Percentiles rank a stretch among this genome's conserved stretches.
Conservation (phyloP, 208 protist species). For the Acanthamoeba polyphaga region DNA sequence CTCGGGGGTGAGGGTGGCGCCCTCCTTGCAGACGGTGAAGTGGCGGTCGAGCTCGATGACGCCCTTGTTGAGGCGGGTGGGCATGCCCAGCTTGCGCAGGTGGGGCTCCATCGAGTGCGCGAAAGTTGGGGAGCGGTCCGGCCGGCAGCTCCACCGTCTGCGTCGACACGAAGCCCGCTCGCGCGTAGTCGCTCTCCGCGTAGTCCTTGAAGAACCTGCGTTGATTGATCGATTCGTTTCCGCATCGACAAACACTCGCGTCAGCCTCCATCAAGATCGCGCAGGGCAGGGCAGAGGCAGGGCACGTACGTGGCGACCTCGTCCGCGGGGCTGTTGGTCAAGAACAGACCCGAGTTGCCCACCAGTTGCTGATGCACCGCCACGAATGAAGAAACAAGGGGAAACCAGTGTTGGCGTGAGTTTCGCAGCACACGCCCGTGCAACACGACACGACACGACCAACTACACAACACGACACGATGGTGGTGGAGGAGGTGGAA, state of each 20-base stretch:
- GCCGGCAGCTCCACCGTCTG: constrained; percentile 81
- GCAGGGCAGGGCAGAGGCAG: neutral
- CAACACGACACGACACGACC: neutral
- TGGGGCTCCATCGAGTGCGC: constrained; percentile 86
- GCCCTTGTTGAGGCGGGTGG: constrained; percentile 82
- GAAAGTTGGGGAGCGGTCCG: constrained; percentile 80
- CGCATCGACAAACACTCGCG: neutral
- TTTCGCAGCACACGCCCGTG: too few species aligned
- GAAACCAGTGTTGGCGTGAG: too few species aligned
- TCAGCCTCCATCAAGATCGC: neutral
- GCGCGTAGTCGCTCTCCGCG: constrained; percentile 82
- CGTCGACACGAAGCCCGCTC: constrained; percentile 78
- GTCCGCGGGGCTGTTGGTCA: constrained; percentile 84
- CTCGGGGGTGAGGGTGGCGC: constrained; percentile 82
- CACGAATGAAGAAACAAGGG: neutral
- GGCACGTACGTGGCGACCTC: constrained; percentile 77
- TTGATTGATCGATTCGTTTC: neutral
- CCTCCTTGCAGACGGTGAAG: constrained; percentile 80
- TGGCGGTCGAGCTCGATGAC: constrained; percentile 81
- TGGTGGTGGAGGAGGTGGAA: neutral
- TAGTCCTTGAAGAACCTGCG: constrained; percentile 83
- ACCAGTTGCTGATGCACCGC: constrained; percentile 64
- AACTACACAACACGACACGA: neutral
- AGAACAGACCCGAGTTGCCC: constrained; percentile 83
- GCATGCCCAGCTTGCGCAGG: constrained; percentile 83